phyloP scores from a whole-genome alignment of 139 green algal genomes.

The Coelastrella sp. region DNA sequence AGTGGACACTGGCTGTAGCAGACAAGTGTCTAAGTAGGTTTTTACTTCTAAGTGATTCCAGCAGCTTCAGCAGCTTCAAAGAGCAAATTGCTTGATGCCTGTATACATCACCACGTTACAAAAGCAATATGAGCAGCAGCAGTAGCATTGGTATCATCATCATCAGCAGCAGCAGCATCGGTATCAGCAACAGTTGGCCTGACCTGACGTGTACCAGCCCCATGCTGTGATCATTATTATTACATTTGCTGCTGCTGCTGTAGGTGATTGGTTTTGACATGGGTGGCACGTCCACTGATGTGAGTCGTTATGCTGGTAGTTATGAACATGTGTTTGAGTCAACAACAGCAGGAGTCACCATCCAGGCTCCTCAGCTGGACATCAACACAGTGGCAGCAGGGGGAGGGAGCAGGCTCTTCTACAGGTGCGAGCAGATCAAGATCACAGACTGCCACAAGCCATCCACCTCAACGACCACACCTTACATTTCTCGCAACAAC shows the following conservation, averaged over 20 bases:
- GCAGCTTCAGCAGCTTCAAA: no score
- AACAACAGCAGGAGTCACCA: conserved; percentile 86
- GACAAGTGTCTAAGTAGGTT: no score
- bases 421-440: conserved; percentile 46
- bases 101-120: no score
- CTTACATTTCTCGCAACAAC: no score
- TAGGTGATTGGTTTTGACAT: conserved; percentile 99
- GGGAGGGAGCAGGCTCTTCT: conserved; percentile 88
- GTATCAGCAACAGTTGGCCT: no score
- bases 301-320: conserved; percentile 88
- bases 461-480: no score
- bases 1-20: background rate
- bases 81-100: no score
- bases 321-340: conserved; percentile 96
- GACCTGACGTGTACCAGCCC: background rate
- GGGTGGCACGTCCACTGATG: conserved; percentile 92
- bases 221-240: background rate
- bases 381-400: conserved; percentile 99
- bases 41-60: no score
- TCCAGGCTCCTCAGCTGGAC: conserved; percentile 94
- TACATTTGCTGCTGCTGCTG: background rate
- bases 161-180: no score
- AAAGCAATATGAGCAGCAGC: no score
- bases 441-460: background rate
- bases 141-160: no score